Evolutionary conservation across 2,329 filamentous ascomycete genomes (phyloP).

Genomic region (Ascosphaera acerosa): DNA sequence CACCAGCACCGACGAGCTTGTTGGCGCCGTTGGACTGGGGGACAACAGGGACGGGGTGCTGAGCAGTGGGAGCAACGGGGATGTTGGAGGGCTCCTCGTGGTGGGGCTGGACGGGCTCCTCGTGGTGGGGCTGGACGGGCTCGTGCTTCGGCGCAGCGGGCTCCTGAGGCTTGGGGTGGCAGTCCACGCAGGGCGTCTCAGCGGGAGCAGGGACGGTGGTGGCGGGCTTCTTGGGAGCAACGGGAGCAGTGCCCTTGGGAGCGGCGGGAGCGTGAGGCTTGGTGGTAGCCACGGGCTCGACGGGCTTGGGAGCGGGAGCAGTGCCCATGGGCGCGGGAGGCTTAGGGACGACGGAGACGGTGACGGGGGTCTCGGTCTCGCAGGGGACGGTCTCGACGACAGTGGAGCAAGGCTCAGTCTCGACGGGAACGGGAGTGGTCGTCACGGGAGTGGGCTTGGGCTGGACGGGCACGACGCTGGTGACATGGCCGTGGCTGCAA

Average conservation of each 20-base stretch:
- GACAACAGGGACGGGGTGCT: not conserved
- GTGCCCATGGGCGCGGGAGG: not conserved
- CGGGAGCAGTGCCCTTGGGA: not conserved
- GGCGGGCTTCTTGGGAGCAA: not conserved
- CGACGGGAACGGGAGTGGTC: not conserved
- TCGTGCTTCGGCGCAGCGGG: no score
- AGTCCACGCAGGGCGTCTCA: no score
- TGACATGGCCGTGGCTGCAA: not conserved
- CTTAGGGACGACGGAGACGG: not conserved
- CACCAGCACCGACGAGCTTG: not conserved
- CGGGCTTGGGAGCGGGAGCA: not conserved
- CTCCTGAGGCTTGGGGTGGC: not conserved
- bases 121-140: no score
- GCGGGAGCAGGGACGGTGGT: not conserved
- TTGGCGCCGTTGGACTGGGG: not conserved
- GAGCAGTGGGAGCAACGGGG: conserved; percentile 1
- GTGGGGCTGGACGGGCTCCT: no score
- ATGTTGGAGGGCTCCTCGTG: no score
- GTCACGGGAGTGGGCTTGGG: not conserved
- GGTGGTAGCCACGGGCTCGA: not conserved
- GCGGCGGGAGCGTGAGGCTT: not conserved
- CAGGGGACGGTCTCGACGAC: not conserved
- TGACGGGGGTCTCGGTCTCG: not conserved
- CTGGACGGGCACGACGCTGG: not conserved
- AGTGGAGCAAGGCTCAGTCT: not conserved